Percentiles rank a stretch among this genome's conserved stretches.
Evolutionary conservation across 1,284 basidiomycete genomes (phyloP).

Genomic region (Tylopilus sp.): DNA sequence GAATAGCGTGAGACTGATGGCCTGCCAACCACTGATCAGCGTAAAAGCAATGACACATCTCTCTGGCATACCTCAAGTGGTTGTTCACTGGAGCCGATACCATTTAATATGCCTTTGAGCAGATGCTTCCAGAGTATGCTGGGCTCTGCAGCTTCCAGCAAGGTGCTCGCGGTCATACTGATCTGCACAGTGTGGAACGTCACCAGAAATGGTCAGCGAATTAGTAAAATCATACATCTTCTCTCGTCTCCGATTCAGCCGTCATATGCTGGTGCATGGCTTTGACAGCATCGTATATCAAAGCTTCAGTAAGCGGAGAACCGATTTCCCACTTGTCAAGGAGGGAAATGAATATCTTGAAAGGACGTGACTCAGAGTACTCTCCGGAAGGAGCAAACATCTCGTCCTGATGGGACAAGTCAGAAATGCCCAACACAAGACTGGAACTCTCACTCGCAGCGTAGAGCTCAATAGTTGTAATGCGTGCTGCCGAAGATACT

Average conservation of each 20-base stretch:
- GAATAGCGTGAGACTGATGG: conserved; percentile 62
- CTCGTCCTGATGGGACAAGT: conserved; percentile 48
- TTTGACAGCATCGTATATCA: conserved; percentile 79
- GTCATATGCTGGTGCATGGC: conserved; percentile 62
- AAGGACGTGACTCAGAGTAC: conserved; percentile 78
- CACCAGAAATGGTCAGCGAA: conserved; percentile 8
- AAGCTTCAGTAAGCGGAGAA: conserved; percentile 68
- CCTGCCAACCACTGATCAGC: conserved; percentile 38
- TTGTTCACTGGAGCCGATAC: conserved; percentile 45
- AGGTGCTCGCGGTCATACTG: conserved; percentile 78
- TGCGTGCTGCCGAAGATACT: conserved; percentile 66
- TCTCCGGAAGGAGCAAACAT: conserved; percentile 71
- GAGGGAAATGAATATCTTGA: conserved; percentile 93
- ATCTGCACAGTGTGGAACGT: conserved; percentile 44
- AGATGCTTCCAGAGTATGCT: conserved; percentile 83
- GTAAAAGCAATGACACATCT: neutral
- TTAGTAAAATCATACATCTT: conserved; percentile 52
- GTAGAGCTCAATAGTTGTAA: conserved; percentile 67
- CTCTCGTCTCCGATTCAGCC: conserved; percentile 45
- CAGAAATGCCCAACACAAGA: neutral
- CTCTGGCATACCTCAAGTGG: conserved; percentile 44
- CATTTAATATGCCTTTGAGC: conserved; percentile 50
- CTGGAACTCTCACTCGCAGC: conserved; percentile 48
- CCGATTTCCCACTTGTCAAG: conserved; percentile 98
- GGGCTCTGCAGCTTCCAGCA: conserved; percentile 93